A percentile compares a stretch with the other conserved stretches of the same genome.
These are phyloP conservation scores for Xylaria bambusicola DNA, from an alignment of 495 filamentous ascomycete genomes.

Conservation along the genomic window DNA sequence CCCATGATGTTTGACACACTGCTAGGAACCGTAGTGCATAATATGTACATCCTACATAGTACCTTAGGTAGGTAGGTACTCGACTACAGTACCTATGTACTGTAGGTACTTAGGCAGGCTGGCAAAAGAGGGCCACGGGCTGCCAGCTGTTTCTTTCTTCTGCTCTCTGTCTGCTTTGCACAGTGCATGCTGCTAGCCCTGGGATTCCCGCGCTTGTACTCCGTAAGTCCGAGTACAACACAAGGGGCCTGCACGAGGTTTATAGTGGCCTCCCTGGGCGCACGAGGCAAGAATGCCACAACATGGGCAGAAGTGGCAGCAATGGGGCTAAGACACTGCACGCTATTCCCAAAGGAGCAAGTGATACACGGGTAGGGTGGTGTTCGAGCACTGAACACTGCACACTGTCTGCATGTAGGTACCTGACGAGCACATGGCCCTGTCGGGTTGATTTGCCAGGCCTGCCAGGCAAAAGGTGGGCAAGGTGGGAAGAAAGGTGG, in stretches of 20 bases:
- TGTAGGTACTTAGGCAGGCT: no score
- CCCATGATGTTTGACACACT: no score
- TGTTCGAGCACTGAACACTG: not conserved
- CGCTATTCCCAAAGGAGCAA: conserved; percentile 15
- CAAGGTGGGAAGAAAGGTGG: not conserved
- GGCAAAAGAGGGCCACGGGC: no score
- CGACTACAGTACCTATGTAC: no score
- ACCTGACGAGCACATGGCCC: conserved; percentile 20
- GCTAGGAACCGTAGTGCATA: no score
- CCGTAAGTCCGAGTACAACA: conserved; percentile 4
- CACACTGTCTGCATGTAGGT: conserved; percentile 7
- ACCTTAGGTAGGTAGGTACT: no score
- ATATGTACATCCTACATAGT: no score
- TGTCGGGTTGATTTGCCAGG: conserved; percentile 17
- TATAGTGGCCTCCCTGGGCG: not conserved
- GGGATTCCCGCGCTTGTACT: not conserved
- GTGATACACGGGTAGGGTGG: conserved; percentile 11
- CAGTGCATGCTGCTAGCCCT: not conserved
- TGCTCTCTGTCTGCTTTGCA: no score
- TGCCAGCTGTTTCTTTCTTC: no score
- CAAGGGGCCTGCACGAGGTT: no score
- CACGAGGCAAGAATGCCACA: conserved; percentile 10
- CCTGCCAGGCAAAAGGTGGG: no score
- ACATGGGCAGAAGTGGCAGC: no score
- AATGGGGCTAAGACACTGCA: conserved; percentile 6